Percentiles rank a stretch among this genome's conserved stretches.
phyloP scores from a whole-genome alignment of 2,329 filamentous ascomycete species.

The Cryoendolithus antarcticus region DNA sequence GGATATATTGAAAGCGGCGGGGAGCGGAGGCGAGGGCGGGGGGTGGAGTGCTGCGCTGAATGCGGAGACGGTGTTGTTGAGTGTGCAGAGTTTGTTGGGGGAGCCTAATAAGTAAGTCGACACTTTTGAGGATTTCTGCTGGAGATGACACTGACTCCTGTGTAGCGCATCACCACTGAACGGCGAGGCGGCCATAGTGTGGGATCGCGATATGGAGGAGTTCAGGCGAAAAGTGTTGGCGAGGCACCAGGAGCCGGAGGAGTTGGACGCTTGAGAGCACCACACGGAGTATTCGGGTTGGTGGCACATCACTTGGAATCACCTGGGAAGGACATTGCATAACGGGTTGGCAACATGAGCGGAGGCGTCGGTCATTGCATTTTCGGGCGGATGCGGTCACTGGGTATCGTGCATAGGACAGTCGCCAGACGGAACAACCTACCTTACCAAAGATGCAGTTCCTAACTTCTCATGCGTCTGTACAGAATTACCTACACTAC shows the following conservation, averaged over 20 bases:
- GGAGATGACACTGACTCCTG: no score
- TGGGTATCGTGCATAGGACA: no score
- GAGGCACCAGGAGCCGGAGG: slow-evolving; percentile 45
- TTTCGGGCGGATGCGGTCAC: no score
- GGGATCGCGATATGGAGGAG: slow-evolving; percentile 77
- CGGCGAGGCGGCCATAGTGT: slow-evolving; percentile 88
- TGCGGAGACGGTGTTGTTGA: slow-evolving; percentile 82
- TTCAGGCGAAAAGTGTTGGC: slow-evolving; percentile 68
- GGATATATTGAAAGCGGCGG: slow-evolving; percentile 68
- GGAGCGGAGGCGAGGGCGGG: slow-evolving; percentile 37
- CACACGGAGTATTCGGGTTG: no score
- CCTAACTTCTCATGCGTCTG: no score
- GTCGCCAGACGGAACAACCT: no score
- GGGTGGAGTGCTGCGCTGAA: slow-evolving; percentile 99
- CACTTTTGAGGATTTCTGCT: neutral
- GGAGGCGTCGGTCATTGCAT: no score
- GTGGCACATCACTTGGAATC: no score
- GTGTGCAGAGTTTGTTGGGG: slow-evolving; percentile 84
- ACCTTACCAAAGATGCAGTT: no score
- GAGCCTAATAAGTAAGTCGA: slow-evolving; percentile 89
- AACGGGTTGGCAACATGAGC: no score
- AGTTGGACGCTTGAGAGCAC: slow-evolving; percentile 24
- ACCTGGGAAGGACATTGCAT: no score
- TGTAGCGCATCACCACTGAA: slow-evolving; percentile 81
- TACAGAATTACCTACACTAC: no score